phyloP scores from a whole-genome alignment of 768 basidiomycete species.

The Tricholoma furcatifolium region DNA sequence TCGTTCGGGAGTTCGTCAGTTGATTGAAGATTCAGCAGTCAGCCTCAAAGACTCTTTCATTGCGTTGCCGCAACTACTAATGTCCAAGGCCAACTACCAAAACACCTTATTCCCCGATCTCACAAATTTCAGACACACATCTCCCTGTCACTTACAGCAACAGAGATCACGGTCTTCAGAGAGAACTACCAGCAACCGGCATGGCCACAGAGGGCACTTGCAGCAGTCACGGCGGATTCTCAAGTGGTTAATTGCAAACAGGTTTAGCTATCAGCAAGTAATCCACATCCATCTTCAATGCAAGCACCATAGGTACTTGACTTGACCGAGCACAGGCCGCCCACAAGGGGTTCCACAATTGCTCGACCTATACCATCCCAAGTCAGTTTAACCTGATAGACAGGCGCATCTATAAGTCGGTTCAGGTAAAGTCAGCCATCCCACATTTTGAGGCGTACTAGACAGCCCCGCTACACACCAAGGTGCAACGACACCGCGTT shows the following conservation, averaged over 20 bases:
- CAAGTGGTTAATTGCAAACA: slow-evolving; percentile 34
- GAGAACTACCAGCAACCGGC: slow-evolving; percentile 38
- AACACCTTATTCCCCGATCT: slow-evolving; percentile 45
- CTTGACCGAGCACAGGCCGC: slow-evolving; percentile 14
- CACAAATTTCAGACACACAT: slow-evolving; percentile 40
- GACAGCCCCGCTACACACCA: slow-evolving; percentile 4
- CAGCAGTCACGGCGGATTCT: slow-evolving; percentile 33
- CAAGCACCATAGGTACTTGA: slow-evolving; percentile 29
- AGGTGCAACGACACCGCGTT: not conserved
- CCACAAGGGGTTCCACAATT: too few relatives aligned
- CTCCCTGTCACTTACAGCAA: slow-evolving; percentile 24
- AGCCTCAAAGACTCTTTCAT: slow-evolving; percentile 10
- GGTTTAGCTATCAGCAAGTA: slow-evolving; percentile 41
- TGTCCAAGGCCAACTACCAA: slow-evolving; percentile 22
- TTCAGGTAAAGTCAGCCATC: slow-evolving; percentile 32
- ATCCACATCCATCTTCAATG: slow-evolving; percentile 34
- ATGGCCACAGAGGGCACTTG: slow-evolving; percentile 15
- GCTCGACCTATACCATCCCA: slow-evolving; percentile 28
- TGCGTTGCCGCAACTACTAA: slow-evolving; percentile 23
- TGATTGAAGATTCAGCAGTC: slow-evolving; percentile 23
- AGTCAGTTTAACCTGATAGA: slow-evolving; percentile 31
- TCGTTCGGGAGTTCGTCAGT: too few relatives aligned
- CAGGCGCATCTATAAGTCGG: slow-evolving; percentile 34
- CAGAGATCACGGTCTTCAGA: slow-evolving; percentile 33
- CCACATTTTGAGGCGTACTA: slow-evolving; percentile 18